These are phyloP conservation scores for Alternaria conjuncta DNA, from an alignment of 2,329 filamentous ascomycete species.

Conservation along the genomic window DNA sequence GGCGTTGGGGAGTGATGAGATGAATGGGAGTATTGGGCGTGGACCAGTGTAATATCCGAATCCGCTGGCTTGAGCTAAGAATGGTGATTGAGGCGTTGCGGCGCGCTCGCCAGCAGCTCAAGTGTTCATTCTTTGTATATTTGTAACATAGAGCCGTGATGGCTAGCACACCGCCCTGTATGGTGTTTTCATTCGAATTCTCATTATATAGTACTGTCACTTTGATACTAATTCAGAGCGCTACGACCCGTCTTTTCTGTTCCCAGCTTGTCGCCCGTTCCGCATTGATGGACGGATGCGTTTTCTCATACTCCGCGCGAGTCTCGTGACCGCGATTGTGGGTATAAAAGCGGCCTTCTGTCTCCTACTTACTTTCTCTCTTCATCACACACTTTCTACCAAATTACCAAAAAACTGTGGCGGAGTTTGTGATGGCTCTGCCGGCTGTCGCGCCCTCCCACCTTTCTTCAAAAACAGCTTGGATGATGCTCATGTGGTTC, in stretches of 20 bases:
- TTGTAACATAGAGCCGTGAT: neutral
- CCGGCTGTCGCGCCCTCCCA: no score
- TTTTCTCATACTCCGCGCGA: accelerated
- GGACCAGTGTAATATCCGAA: neutral
- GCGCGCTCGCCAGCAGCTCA: neutral
- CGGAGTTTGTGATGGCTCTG: no score
- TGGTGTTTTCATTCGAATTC: neutral
- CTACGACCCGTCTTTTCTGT: neutral
- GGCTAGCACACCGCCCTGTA: neutral
- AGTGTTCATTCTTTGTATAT: neutral
- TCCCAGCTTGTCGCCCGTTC: accelerated
- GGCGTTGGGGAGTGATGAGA: no score
- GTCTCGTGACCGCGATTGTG: neutral
- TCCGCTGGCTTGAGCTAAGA: neutral
- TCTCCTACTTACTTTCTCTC: neutral
- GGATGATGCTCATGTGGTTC: neutral
- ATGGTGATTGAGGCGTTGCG: no score
- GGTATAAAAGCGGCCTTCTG: neutral
- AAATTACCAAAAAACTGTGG: neutral
- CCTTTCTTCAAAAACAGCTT: no score
- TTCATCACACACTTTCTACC: neutral
- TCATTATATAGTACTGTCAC: neutral
- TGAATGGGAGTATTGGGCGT: neutral
- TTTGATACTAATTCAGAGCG: neutral
- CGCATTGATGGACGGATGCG: neutral